These are phyloP conservation scores for Amanita pseudoporphyria DNA, from an alignment of 768 basidiomycete genomes.

Conservation along the genomic window DNA sequence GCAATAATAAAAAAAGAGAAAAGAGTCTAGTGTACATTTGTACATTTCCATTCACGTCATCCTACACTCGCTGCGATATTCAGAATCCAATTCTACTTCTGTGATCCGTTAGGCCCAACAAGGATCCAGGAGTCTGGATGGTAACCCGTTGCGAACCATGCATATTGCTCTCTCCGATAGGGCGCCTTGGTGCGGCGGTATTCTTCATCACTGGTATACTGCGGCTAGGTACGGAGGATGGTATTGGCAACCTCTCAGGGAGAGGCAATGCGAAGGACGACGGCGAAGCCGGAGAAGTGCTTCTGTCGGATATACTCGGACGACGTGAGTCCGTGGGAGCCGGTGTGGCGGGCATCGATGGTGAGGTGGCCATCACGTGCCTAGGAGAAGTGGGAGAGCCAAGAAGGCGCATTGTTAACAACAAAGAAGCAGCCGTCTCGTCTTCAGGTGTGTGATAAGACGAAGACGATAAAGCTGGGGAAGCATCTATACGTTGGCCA, in stretches of 20 bases:
- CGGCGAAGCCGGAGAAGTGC: neutral
- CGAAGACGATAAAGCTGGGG: conserved; percentile 2
- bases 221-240: neutral
- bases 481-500: neutral
- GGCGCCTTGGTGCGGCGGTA: neutral
- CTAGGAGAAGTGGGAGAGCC: conserved; percentile 12
- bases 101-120: neutral
- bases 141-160: neutral
- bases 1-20: too few species aligned
- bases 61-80: neutral
- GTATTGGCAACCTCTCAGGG: neutral
- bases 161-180: neutral
- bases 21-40: too few species aligned
- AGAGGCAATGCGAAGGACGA: neutral
- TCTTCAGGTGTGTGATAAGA: conserved; percentile 47
- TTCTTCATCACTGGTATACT: neutral
- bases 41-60: neutral
- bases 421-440: conserved; percentile 57
- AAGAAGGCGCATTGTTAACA: conserved; percentile 53
- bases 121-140: conserved; percentile 3
- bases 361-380: neutral
- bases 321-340: conserved; percentile 4
- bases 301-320: conserved; percentile 1
- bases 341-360: neutral
- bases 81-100: neutral